Percentiles rank a stretch among this genome's conserved stretches.
These are phyloP conservation scores for Hysterium pulicare DNA, from an alignment of 2,329 filamentous ascomycete genomes.

Conservation along the genomic window DNA sequence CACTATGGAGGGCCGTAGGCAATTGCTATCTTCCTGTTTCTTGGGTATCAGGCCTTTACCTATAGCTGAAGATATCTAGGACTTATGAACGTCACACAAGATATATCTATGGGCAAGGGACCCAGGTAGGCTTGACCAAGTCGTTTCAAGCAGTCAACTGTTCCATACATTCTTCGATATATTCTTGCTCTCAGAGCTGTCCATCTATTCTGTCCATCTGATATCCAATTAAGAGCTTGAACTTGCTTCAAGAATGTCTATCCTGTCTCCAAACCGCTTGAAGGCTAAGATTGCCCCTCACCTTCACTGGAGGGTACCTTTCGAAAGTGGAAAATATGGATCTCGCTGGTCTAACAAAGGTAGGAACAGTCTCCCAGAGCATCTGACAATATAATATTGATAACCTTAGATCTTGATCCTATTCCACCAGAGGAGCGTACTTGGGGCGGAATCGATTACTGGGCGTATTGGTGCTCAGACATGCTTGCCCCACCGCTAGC, in stretches of 20 bases:
- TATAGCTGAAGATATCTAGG: no score
- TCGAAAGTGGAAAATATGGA: conserved; percentile 39
- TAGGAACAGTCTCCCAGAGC: conserved; percentile 25
- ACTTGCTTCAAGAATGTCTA: conserved; percentile 24
- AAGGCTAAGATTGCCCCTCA: conserved; percentile 39
- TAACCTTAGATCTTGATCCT: conserved; percentile 32
- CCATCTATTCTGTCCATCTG: no score
- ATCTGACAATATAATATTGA: neutral
- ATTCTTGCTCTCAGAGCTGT: no score
- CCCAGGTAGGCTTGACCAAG: conserved; percentile 5
- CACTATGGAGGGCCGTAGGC: no score
- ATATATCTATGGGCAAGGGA: conserved; percentile 17
- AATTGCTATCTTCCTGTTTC: no score
- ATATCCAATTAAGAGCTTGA: no score
- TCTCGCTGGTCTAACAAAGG: conserved; percentile 50
- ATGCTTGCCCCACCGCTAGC: conserved; percentile 44
- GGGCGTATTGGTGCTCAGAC: conserved; percentile 50
- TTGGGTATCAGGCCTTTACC: no score
- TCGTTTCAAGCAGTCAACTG: conserved; percentile 1
- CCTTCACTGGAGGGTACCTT: conserved; percentile 37
- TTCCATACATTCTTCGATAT: no score
- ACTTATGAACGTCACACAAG: conserved; percentile 3
- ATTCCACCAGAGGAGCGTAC: conserved; percentile 44
- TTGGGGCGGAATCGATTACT: conserved; percentile 45
- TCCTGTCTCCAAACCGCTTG: conserved; percentile 28